Base-by-base conservation (phyloP, 805 yeast genomes). In the Nematodospora valgi region DNA sequence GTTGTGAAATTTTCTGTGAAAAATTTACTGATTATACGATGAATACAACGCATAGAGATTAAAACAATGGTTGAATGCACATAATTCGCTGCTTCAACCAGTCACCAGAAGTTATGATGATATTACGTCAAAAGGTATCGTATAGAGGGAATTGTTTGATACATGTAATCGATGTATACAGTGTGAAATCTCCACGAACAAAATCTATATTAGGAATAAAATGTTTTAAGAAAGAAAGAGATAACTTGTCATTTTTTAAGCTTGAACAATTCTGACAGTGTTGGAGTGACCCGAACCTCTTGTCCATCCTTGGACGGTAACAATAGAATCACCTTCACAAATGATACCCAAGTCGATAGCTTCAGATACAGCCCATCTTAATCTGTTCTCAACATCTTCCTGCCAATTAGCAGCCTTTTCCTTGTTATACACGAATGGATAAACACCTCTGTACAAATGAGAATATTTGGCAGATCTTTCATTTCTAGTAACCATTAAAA, bases 261-360 rank as follows among this genome's bases (percentile, higher is more conserved):
- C 91, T 62, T 77, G 76, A 54, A 87, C 74, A 58, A 91, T 80
- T 77, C 98, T 91, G 68, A 93, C 78, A 47, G 98, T 93, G 85
- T 93, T 93, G 60, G 98, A 86, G 82, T 93, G 96, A 62, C 98
- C 98, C 50, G 87, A 76, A 72, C 98, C 98, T 66, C 91, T 85
- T 60, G 95, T 86, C 91, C 95, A 93, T 66, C 98, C 98, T 78
- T 93, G 98, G 67, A 93, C 84, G 60, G 95, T 86, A 50, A 93
- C 86, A 54, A 87, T 83, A 43, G 84, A 72, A 64, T 88, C 96
- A 68, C 96, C 96, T 68, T 78, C 81, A 54, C 70, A 67, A 62
- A 93, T 73, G 68, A 93, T 78, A 54, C 95, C 95, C 56, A 89
- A 78, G 46, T 76, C 82, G 56, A 82, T 74, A 51, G 96, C 96